phyloP scores from a whole-genome alignment of 345 rosid genomes.

The Hibiscus tridactylites region DNA sequence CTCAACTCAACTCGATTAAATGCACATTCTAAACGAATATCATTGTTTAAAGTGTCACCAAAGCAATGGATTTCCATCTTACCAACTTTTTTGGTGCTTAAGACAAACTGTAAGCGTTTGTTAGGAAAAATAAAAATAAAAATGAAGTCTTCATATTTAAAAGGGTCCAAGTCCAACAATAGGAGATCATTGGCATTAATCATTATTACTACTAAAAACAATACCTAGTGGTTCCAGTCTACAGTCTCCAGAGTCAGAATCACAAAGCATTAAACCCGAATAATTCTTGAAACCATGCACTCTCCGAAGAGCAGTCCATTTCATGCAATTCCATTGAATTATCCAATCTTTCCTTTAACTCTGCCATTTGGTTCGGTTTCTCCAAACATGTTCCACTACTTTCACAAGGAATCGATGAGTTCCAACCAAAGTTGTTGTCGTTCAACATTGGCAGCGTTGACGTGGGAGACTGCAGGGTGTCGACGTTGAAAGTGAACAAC shows the following conservation, averaged over 20 bases:
- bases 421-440: slow-evolving; percentile 4
- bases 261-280: background rate
- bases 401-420: background rate
- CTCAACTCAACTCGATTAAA: too few species aligned
- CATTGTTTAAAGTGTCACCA: too few species aligned
- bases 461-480: slow-evolving; percentile 27
- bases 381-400: background rate
- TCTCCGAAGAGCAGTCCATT: background rate
- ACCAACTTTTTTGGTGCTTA: too few species aligned
- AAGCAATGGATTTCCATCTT: too few species aligned
- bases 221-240: background rate
- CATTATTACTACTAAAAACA: background rate
- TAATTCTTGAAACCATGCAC: background rate
- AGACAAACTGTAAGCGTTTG: too few species aligned
- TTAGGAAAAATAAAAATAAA: background rate
- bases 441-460: slow-evolving; percentile 12
- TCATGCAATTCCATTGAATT: background rate
- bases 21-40: too few species aligned
- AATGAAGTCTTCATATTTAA: background rate
- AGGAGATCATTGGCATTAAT: background rate
- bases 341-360: too few species aligned
- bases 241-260: too few species aligned
- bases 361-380: background rate
- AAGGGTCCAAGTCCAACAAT: background rate
- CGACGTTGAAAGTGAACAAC: slow-evolving; percentile 13